Evolutionary conservation across 306 rosid genomes (phyloP).

Genomic region (Myrica gale): DNA sequence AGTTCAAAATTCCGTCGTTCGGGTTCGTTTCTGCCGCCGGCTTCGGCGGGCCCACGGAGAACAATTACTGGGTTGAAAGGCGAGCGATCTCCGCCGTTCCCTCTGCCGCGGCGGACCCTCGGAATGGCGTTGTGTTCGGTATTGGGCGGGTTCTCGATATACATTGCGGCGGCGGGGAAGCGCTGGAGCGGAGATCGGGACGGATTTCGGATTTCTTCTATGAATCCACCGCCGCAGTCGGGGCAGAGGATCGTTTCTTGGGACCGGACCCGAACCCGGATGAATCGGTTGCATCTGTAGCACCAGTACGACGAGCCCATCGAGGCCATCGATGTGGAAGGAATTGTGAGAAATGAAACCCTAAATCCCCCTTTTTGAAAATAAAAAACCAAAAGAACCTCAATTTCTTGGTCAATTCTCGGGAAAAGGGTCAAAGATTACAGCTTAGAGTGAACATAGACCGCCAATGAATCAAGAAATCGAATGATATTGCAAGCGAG

Average conservation of each 20-base stretch:
- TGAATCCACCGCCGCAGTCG: constrained; percentile 52
- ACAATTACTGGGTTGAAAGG: constrained; percentile 63
- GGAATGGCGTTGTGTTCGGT: constrained; percentile 37
- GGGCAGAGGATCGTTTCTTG: constrained; percentile 50
- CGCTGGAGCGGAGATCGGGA: constrained; percentile 37
- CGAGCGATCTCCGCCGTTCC: constrained; percentile 53
- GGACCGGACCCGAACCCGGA: constrained; percentile 38
- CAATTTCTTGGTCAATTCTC: constrained; percentile 10
- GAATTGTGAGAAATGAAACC: constrained; percentile 9
- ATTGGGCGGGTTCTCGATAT: constrained; percentile 33
- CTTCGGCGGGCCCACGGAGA: constrained; percentile 47
- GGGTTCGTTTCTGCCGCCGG: constrained; percentile 33
- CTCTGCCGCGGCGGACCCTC: constrained; percentile 38
- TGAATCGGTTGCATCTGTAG: constrained; percentile 51
- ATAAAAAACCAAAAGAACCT: no score
- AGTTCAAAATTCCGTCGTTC: constrained; percentile 56
- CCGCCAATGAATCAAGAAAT: not conserved
- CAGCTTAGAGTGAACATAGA: not conserved
- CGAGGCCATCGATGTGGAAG: constrained; percentile 39
- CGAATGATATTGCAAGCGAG: not conserved
- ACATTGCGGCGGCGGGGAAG: constrained; percentile 47
- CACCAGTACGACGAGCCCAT: constrained; percentile 54
- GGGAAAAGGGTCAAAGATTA: not conserved
- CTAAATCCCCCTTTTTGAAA: not conserved
- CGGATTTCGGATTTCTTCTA: constrained; percentile 52